These are phyloP conservation scores for Malassezia nana DNA, from an alignment of 1,284 basidiomycete species.

Conservation along the genomic window DNA sequence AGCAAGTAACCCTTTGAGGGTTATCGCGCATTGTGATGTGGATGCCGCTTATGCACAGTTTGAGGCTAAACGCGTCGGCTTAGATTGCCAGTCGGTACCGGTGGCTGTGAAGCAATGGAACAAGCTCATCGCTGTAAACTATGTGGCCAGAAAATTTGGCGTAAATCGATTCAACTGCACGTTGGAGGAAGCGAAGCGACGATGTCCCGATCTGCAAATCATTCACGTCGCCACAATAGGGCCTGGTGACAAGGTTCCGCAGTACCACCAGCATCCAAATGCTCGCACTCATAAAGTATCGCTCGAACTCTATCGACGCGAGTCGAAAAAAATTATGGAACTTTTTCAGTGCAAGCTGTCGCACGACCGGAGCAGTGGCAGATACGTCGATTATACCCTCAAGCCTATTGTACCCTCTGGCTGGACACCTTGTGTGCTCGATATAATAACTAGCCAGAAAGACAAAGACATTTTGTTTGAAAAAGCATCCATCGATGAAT, in stretches of 20 bases:
- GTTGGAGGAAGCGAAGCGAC: constrained; percentile 57
- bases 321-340: constrained; percentile 77
- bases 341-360: constrained; percentile 53
- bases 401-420: neutral
- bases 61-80: constrained; percentile 69
- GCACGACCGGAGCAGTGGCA: constrained; percentile 61
- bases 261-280: constrained; percentile 69
- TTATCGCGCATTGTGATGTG: constrained; percentile 72
- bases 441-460: neutral
- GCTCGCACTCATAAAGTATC: constrained; percentile 88
- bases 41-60: constrained; percentile 55
- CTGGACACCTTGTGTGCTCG: constrained; percentile 4
- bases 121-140: constrained; percentile 79
- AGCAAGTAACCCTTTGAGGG: constrained; percentile 50
- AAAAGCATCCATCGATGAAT: constrained; percentile 58
- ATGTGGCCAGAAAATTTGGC: constrained; percentile 78
- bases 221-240: constrained; percentile 89
- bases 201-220: constrained; percentile 71
- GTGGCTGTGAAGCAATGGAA: constrained; percentile 89
- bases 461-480: constrained; percentile 32
- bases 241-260: constrained; percentile 75
- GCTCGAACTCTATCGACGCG: constrained; percentile 81
- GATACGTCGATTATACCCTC: constrained; percentile 55
- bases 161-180: constrained; percentile 59
- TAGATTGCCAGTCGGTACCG: constrained; percentile 61